Evolutionary conservation across 75 land plant genomes (phyloP).

Genomic region (Ceratopteris richardii): DNA sequence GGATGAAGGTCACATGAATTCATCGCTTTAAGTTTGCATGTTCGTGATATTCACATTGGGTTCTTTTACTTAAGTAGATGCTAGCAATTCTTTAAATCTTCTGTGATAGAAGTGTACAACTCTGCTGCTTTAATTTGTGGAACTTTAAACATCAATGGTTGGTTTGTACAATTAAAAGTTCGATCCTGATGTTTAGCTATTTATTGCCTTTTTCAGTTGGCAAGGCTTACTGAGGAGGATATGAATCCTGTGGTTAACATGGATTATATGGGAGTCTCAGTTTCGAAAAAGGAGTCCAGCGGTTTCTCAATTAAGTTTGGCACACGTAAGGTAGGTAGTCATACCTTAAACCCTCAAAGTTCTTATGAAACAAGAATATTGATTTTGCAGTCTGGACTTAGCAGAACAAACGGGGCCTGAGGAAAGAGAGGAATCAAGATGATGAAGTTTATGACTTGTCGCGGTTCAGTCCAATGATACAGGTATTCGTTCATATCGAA

Average conservation of each 20-base stretch:
- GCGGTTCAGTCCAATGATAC: slow-evolving; percentile 84
- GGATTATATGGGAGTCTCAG: slow-evolving; percentile 59
- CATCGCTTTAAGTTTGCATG: no score
- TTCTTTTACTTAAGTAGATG: no score
- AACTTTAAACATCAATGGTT: no score
- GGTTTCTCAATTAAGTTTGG: slow-evolving; percentile 88
- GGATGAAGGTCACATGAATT: slow-evolving; percentile 85
- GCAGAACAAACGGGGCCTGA: slow-evolving; percentile 58
- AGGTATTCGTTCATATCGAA: no score
- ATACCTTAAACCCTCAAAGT: no score
- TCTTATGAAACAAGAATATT: no score
- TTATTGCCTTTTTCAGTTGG: slow-evolving; percentile 47
- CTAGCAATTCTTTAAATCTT: no score
- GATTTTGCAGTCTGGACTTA: not conserved
- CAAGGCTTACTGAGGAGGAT: slow-evolving; percentile 66
- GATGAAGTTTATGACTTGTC: slow-evolving; percentile 77
- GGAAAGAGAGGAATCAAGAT: slow-evolving; percentile 73
- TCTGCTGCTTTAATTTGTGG: no score
- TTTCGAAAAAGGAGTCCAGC: slow-evolving; percentile 65
- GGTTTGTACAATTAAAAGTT: no score
- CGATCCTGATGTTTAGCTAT: no score
- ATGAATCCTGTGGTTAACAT: slow-evolving; percentile 79
- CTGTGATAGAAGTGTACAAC: no score
- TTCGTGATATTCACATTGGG: no score
- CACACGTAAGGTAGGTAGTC: slow-evolving; percentile 53